A percentile compares a stretch with the other conserved stretches of the same genome.
phyloP scores from a whole-genome alignment of 108 stramenopile genomes.

The Pseudonitzschia multiseries region DNA sequence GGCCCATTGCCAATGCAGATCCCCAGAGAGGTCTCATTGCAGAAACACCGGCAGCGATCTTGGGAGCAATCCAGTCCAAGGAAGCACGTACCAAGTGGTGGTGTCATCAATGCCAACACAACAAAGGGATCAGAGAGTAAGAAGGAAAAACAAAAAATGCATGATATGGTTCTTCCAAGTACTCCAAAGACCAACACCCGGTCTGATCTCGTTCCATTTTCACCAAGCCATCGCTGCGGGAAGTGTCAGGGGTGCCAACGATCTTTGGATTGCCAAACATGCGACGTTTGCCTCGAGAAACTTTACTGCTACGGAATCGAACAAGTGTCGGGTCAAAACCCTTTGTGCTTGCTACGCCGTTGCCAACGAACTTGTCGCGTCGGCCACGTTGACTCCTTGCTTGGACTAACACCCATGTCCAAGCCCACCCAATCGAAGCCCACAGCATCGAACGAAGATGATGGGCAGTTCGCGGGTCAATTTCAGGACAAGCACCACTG shows the following conservation, averaged over 20 bases:
- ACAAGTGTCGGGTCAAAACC: background rate
- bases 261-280: slow-evolving; percentile 31
- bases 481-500: background rate
- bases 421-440: slow-evolving; percentile 6
- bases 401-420: background rate
- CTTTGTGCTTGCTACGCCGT: slow-evolving; percentile 6
- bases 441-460: background rate
- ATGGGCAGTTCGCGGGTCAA: background rate
- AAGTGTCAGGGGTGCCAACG: slow-evolving; percentile 35
- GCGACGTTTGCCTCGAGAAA: slow-evolving; percentile 22
- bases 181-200: background rate
- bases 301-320: slow-evolving; percentile 8
- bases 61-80: background rate
- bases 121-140: background rate
- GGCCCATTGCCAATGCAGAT: background rate
- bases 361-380: slow-evolving; percentile 10
- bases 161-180: background rate
- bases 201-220: slow-evolving; percentile 3
- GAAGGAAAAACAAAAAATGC: background rate
- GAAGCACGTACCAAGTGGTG: background rate
- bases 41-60: background rate
- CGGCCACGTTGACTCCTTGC: slow-evolving; percentile 12
- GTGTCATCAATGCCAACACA: background rate
- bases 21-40: slow-evolving; percentile 11
- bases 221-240: slow-evolving; percentile 26